These are phyloP conservation scores for Cladophialophora immunda DNA, from an alignment of 2,329 filamentous ascomycete species.

Conservation along the genomic window DNA sequence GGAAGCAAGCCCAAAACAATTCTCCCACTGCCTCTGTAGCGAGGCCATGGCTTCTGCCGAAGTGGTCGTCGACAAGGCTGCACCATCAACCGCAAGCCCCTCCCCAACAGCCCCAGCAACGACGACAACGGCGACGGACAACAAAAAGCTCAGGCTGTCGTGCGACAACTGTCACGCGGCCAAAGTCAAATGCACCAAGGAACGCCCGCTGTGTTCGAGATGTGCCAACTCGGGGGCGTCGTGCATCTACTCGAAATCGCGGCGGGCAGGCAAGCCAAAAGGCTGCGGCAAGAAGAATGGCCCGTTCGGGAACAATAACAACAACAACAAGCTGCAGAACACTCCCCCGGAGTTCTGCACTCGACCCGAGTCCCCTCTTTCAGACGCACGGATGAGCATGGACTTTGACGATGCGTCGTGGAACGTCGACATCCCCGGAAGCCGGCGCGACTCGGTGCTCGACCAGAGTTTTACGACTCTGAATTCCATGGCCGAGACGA, in stretches of 20 bases:
- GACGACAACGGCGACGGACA: not conserved
- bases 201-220: slow-evolving; percentile 15
- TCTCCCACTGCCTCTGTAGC: not conserved
- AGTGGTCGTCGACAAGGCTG: slow-evolving; percentile 10
- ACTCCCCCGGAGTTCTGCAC: not conserved
- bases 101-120: not conserved
- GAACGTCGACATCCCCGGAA: slow-evolving; percentile 5
- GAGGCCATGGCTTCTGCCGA: not conserved
- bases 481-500: not conserved
- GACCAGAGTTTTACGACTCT: slow-evolving; percentile 5
- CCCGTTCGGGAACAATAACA: not conserved
- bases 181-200: slow-evolving; percentile 15
- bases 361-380: slow-evolving; percentile 7
- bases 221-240: slow-evolving; percentile 8
- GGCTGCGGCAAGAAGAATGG: slow-evolving; percentile 11
- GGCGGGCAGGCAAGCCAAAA: slow-evolving; percentile 8
- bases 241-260: slow-evolving; percentile 12
- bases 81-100: not conserved
- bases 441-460: slow-evolving; percentile 2
- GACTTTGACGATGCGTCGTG: slow-evolving; percentile 17
- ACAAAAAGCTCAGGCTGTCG: slow-evolving; percentile 12
- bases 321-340: not conserved
- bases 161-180: slow-evolving; percentile 16
- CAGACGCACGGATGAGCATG: slow-evolving; percentile 13
- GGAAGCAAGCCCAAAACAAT: not conserved